Evolutionary conservation across 805 yeast species (phyloP), one percentile per base, ranked within the genome.

Genomic region (Sungouiozyma ichnusensis): DNA sequence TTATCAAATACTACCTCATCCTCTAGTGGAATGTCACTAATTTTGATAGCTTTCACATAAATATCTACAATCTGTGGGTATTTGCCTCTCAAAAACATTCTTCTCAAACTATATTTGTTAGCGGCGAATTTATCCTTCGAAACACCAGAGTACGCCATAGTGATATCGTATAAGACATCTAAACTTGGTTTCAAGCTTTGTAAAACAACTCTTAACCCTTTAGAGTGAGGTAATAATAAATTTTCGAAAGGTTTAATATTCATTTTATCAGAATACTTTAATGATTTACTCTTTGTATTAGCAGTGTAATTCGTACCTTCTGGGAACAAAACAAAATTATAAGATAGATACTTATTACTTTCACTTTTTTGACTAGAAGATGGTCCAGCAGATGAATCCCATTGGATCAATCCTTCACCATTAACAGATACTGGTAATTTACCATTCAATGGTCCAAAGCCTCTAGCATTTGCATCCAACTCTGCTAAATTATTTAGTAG

Each of bases 221-320:
- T 77, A 0, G 74, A 69, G 43, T 94, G 74, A 14, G 98, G 98
- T n/a, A 87, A 62, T 46, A 92, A 67, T 13, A 84, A 76, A 57
- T 85, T 79, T 34, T 72, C 68, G 48, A 80, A 68, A 1, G 70
- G 66, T 6, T 74, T 68, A 31, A 65, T 66, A 4, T 68, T 71
- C 18, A 69, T 55, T 48, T 78, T 74, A 4, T 58, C 62, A 16
- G 86, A 81, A 62, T 67, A 92, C 6, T 58, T 67, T 15, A 66
- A 68, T 7, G 88, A 76, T 44, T 74, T 73, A 3, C 52, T 63
- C 38, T 76, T 69, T 2, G 95, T 85, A 45, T 75, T 72, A 4
- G 68, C 69, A 33, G 92, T 79, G 42, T 83, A 64, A 44, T 86
- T 92, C 0, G 98, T 92, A 4, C 98, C 98, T 61, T 92, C 98